A percentile compares a stretch with the other conserved stretches of the same genome.
Evolutionary conservation across 768 basidiomycete species (phyloP).

Genomic region (Mycena sanguinolenta): DNA sequence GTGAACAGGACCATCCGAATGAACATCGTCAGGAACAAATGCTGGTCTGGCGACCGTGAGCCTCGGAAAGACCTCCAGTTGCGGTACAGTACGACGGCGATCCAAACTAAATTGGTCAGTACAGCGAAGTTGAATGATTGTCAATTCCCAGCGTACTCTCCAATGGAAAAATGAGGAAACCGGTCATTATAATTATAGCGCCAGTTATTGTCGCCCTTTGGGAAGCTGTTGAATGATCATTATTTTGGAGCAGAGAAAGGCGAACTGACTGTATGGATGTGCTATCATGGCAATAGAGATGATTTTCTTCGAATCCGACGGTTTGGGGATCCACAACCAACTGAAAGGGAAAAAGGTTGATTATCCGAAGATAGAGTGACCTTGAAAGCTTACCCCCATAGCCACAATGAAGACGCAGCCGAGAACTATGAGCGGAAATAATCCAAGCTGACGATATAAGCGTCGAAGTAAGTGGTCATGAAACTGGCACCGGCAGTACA

Average conservation of each 20-base stretch:
- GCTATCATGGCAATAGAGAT: constrained; percentile 24
- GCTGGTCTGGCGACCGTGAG: neutral
- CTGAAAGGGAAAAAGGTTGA: neutral
- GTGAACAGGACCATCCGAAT: constrained; percentile 24
- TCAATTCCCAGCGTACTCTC: constrained; percentile 15
- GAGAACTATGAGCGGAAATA: constrained; percentile 1
- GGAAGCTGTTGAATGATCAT: neutral
- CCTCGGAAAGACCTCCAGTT: constrained; percentile 23
- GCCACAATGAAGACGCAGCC: constrained; percentile 1
- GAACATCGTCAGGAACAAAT: constrained; percentile 23
- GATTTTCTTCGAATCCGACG: neutral
- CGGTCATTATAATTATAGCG: neutral
- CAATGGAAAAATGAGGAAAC: constrained; percentile 17
- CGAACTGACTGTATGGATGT: constrained; percentile 12
- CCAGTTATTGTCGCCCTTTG: constrained; percentile 1
- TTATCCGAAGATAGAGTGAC: too few species aligned
- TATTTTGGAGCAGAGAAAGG: too few species aligned
- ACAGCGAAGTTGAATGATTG: too few species aligned
- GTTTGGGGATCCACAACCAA: neutral
- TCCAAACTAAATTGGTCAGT: constrained; percentile 18
- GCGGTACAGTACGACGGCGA: constrained; percentile 13
- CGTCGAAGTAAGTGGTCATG: too few species aligned
- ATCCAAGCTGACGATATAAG: neutral
- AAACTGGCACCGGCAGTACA: too few species aligned
- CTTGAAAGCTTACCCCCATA: constrained; percentile 6